A percentile compares a stretch with the other conserved stretches of the same genome.
Conservation (phyloP, 1,284 basidiomycete species). For the Agroathelia rolfsii region DNA sequence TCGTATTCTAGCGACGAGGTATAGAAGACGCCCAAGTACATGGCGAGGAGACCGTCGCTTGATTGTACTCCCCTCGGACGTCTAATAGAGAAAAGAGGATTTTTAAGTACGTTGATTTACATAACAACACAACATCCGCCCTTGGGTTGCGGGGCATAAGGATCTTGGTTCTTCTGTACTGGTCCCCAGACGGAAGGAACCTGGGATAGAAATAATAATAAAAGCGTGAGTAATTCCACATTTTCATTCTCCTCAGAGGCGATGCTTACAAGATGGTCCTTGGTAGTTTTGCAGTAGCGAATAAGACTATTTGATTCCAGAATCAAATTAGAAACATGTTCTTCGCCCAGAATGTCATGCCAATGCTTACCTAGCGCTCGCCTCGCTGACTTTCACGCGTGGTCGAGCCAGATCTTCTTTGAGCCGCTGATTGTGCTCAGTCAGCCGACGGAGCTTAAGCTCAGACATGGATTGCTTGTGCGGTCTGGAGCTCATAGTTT, state of each 20-base stretch:
- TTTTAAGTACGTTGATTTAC: too few species aligned
- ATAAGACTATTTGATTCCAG: conserved; percentile 57
- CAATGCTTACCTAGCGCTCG: conserved; percentile 80
- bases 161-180: conserved; percentile 79
- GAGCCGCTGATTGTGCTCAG: conserved; percentile 89
- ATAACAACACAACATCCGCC: conserved; percentile 57
- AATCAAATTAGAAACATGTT: too few species aligned
- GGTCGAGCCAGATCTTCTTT: conserved; percentile 85
- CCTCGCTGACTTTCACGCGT: conserved; percentile 84
- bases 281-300: conserved; percentile 83
- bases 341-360: too few species aligned
- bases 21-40: too few species aligned
- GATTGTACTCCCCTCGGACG: too few species aligned
- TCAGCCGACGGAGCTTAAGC: conserved; percentile 86
- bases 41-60: conserved; percentile 8
- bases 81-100: too few species aligned
- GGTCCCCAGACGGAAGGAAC: conserved; percentile 93
- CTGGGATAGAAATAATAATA: conserved; percentile 27
- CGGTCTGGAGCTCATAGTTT: conserved; percentile 47
- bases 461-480: conserved; percentile 88
- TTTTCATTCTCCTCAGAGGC: conserved; percentile 9
- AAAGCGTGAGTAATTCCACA: conserved; percentile 1
- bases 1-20: too few species aligned
- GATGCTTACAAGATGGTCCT: conserved; percentile 70
- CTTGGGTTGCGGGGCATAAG: conserved; percentile 69